These are phyloP conservation scores for Zizania palustris DNA, from an alignment of 202 grass and related monocot genomes.

Conservation along the genomic window DNA sequence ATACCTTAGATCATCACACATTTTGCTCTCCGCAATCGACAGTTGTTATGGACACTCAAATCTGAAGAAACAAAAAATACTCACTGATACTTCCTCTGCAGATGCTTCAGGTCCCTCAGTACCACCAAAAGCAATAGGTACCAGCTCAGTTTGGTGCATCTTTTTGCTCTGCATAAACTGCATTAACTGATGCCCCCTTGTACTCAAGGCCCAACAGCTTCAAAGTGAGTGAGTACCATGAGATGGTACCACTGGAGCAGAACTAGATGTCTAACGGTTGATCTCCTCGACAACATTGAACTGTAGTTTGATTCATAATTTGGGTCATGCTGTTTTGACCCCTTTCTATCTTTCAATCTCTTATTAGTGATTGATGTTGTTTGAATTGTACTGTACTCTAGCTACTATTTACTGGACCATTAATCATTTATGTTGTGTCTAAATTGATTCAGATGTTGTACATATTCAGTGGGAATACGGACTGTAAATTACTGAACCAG, in stretches of 20 bases:
- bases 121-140: not conserved
- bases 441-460: not conserved
- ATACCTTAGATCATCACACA: too few species aligned
- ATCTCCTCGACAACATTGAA: not conserved
- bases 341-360: not conserved
- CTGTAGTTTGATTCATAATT: not conserved
- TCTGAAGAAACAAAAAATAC: not conserved
- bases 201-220: constrained; percentile 44
- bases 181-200: constrained; percentile 26
- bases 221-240: not conserved
- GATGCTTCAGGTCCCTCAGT: constrained; percentile 1
- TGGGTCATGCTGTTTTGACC: not conserved
- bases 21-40: too few species aligned
- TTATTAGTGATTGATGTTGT: not conserved
- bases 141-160: not conserved
- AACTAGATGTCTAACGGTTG: constrained; percentile 20
- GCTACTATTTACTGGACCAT: not conserved
- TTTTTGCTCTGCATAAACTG: not conserved
- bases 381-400: not conserved
- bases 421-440: not conserved
- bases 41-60: not conserved
- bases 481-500: not conserved
- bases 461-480: not conserved
- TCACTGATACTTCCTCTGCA: constrained; percentile 28
- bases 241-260: not conserved